Conservation (phyloP, 345 rosid species). For the Arabis hirsuta region DNA sequence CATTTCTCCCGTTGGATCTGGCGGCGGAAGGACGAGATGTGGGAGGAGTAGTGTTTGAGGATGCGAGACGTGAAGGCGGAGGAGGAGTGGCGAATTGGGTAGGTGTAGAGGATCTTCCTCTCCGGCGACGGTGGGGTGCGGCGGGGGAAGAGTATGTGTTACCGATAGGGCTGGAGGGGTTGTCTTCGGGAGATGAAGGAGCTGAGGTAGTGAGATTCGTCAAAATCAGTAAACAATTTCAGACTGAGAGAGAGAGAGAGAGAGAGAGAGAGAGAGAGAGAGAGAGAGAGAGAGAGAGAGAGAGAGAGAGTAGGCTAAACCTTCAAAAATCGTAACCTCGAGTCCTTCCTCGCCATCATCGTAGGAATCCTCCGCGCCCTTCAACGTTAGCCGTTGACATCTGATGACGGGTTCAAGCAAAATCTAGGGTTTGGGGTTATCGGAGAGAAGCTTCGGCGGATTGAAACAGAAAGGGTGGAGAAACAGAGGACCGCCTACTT, state of each 20-base stretch:
- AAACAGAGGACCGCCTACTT: no score
- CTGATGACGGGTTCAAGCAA: no score
- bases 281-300: not conserved
- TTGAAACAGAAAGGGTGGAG: no score
- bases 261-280: not conserved
- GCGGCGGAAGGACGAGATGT: constrained; percentile 51
- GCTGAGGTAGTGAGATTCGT: constrained; percentile 42
- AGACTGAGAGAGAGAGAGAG: not conserved
- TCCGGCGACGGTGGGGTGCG: constrained; percentile 40
- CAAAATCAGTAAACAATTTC: not conserved
- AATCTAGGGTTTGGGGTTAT: no score
- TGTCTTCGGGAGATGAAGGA: constrained; percentile 72
- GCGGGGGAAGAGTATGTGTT: constrained; percentile 67
- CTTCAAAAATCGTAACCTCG: no score
- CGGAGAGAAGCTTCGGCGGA: no score
- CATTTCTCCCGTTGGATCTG: constrained; percentile 38
- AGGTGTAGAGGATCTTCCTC: constrained; percentile 45
- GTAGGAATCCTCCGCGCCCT: no score
- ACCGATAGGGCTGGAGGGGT: constrained; percentile 68
- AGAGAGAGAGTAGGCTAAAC: constrained; percentile 10
- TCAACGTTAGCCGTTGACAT: no score
- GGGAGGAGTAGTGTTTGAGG: constrained; percentile 58
- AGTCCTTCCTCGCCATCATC: no score
- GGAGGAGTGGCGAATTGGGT: constrained; percentile 49
- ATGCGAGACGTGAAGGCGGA: constrained; percentile 44